Evolutionary conservation across 371 early-diverging fungal species (phyloP), one percentile per base, ranked within the genome.

Genomic region (Phascolomyces articulosus): DNA sequence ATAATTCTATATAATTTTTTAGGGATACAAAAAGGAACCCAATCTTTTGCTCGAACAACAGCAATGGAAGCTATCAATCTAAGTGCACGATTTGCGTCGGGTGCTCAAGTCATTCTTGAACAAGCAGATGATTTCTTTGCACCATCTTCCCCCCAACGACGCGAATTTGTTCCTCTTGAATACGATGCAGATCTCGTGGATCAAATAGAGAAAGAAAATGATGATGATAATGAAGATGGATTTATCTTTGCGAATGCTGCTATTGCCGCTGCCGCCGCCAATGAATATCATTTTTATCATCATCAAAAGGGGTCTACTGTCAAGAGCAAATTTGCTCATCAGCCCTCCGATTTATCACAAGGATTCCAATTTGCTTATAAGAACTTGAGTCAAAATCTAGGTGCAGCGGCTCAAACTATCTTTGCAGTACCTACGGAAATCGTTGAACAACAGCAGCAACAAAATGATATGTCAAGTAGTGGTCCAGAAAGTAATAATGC

Each of bases 51-150:
- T 4, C 82, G 89, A 54, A 89, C 95, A 0, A 93, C 98, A 0
- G 93, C 97, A 0, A 83, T 93, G 76, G 98, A 97, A 69, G 92
- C 95, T 0, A 87, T 98, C 63, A 89, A 91, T 64, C 70, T 98
- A 11, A 93, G 96, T 4, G 90, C 96, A 6, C 87, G 90, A 56
- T 73, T 97, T 2, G 95, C 97, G 0, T 90, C 93, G n/a, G 95
- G 94, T 2, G 92, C 98, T 0, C 95, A 96, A 65, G 89, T 89
- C 1, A 72, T 98, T 24, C 75, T 98, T 23, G 97, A 98, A 70
- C 92, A 92, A 47, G 96, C 97, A 0, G 96, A 96, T 64, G 93
- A 91, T 11, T 88, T 92, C 40, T 74, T 93, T 64, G 71, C 80
- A 11, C n/a, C 74, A 10, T 48, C 67, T 11, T n/a, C 74, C 9